A percentile compares a stretch with the other conserved stretches of the same genome.
phyloP scores from a whole-genome alignment of 2,329 filamentous ascomycete genomes.

The Talaromyces rugulosus region DNA sequence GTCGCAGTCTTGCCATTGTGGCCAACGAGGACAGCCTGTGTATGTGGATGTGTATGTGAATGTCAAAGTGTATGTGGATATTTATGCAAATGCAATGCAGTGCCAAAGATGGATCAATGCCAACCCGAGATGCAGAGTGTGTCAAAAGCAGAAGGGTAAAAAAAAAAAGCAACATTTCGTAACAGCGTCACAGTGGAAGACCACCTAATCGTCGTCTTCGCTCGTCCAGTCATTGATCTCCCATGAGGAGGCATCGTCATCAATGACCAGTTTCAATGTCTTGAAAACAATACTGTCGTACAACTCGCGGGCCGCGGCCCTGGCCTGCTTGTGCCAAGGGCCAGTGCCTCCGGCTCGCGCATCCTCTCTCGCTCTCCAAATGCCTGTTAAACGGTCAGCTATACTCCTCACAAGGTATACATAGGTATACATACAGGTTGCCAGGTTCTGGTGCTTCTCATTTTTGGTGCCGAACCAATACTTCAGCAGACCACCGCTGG shows the following conservation, averaged over 20 bases:
- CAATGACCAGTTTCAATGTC: constrained; percentile 60
- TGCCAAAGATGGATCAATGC: not conserved
- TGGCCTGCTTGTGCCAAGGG: constrained; percentile 54
- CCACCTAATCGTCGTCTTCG: not conserved
- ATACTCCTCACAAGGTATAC: not conserved
- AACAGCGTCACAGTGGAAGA: not conserved
- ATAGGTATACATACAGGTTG: constrained; percentile 59
- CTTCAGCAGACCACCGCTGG: constrained; percentile 78
- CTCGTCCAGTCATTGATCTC: constrained; percentile 46
- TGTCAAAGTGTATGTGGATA: not conserved
- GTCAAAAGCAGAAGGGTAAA: not conserved
- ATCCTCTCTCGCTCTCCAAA: constrained; percentile 59
- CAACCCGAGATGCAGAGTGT: not conserved
- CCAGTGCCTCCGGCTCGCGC: constrained; percentile 57
- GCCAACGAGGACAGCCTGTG: not conserved
- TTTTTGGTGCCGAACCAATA: constrained; percentile 87
- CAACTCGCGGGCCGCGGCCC: constrained; percentile 44
- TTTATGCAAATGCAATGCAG: not conserved
- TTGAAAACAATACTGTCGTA: constrained; percentile 66
- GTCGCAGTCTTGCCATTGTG: not conserved
- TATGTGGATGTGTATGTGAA: not conserved
- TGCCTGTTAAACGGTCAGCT: constrained; percentile 51
- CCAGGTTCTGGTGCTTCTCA: constrained; percentile 67
- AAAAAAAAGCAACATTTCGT: constrained; percentile 5
- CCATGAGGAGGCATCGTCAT: constrained; percentile 62